A percentile compares a stretch with the other conserved stretches of the same genome.
phyloP scores from a whole-genome alignment of 2,329 filamentous ascomycete genomes.

The Erysiphe pulchra region DNA sequence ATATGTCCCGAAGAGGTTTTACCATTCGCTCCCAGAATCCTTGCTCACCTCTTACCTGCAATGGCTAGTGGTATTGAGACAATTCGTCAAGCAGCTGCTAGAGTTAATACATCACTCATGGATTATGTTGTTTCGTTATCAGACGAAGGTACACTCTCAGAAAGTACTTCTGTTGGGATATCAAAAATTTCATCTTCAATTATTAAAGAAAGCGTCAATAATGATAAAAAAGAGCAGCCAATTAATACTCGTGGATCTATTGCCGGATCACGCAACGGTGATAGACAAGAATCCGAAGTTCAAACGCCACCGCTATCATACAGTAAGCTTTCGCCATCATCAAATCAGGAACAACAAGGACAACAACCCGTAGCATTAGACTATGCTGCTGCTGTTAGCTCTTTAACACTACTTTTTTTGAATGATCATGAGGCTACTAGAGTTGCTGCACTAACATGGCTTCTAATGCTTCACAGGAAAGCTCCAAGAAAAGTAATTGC shows the following conservation, averaged over 20 bases:
- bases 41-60: conserved; percentile 77
- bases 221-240: conserved; percentile 12
- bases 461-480: conserved; percentile 93
- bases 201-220: conserved; percentile 13
- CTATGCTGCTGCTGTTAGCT: conserved; percentile 83
- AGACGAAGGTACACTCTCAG: conserved; percentile 26
- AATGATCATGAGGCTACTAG: conserved; percentile 94
- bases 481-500: conserved; percentile 79
- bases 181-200: conserved; percentile 19
- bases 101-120: conserved; percentile 78
- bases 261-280: conserved; percentile 21
- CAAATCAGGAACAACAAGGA: conserved; percentile 19
- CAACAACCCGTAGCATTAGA: conserved; percentile 50
- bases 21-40: conserved; percentile 73
- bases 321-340: conserved; percentile 5
- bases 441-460: conserved; percentile 80
- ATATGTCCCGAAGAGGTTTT: conserved; percentile 94
- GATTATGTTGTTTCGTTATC: conserved; percentile 83
- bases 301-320: conserved; percentile 19
- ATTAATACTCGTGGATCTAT: conserved; percentile 14
- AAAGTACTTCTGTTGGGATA: conserved; percentile 14
- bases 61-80: conserved; percentile 80
- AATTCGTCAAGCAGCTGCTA: conserved; percentile 65
- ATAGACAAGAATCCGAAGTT: conserved; percentile 25
- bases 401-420: conserved; percentile 74